These are phyloP conservation scores for Auricularia sp. DNA, from an alignment of 768 basidiomycete species.

Conservation along the genomic window DNA sequence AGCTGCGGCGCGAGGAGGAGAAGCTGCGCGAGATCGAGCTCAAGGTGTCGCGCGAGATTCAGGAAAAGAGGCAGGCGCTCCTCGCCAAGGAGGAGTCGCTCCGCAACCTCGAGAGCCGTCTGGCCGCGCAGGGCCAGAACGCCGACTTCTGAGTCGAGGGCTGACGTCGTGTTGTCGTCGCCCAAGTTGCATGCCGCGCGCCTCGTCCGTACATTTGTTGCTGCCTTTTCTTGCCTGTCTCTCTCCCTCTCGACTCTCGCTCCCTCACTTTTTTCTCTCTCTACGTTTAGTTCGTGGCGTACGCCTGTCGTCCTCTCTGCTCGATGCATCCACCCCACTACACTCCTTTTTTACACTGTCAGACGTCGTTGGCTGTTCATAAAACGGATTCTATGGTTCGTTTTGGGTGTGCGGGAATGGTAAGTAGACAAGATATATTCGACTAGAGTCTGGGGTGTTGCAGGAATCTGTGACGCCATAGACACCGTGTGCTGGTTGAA, in stretches of 20 bases:
- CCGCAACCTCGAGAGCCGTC: constrained; percentile 82
- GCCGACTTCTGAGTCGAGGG: constrained; percentile 47
- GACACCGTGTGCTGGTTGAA: too few species aligned
- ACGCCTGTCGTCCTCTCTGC: background rate
- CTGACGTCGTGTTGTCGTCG: background rate
- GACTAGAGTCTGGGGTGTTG: too few species aligned
- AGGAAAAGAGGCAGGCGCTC: constrained; percentile 92
- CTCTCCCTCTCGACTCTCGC: background rate
- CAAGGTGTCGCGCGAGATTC: constrained; percentile 95
- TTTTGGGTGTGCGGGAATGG: background rate
- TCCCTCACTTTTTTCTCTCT: background rate
- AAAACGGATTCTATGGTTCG: background rate
- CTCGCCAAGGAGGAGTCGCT: constrained; percentile 94
- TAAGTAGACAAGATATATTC: too few species aligned
- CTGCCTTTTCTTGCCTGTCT: background rate
- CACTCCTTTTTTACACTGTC: background rate
- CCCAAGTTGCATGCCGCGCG: background rate
- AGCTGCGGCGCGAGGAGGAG: constrained; percentile 92
- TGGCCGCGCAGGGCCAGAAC: constrained; percentile 81
- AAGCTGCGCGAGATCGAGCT: constrained; percentile 98
- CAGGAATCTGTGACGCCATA: too few species aligned
- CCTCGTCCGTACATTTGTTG: background rate
- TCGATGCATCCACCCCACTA: background rate
- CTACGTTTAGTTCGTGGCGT: background rate
- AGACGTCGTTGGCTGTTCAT: background rate